These are phyloP conservation scores for Amanita pallidorosea DNA, from an alignment of 768 basidiomycete species.

Conservation along the genomic window DNA sequence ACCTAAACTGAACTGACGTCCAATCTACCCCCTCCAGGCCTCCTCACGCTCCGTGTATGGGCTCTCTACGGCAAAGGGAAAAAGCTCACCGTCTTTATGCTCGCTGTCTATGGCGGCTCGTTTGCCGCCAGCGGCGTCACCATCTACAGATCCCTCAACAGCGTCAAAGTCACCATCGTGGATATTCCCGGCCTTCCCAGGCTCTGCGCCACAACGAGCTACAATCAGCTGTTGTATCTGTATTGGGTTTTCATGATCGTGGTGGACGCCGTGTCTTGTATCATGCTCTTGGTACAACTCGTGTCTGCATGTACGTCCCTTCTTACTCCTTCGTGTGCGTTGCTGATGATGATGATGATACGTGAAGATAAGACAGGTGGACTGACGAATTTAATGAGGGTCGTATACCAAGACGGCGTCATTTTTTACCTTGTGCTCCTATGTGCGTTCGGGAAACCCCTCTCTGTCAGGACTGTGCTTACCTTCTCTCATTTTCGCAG, in stretches of 20 bases:
- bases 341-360: not conserved
- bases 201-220: not conserved
- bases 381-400: slow-evolving; percentile 3
- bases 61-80: not conserved
- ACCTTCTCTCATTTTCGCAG: not conserved
- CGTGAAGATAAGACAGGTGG: not conserved
- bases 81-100: not conserved
- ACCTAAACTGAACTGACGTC: not conserved
- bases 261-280: slow-evolving; percentile 1
- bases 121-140: not conserved
- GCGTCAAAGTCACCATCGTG: not conserved
- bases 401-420: slow-evolving; percentile 3
- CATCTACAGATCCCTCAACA: slow-evolving; percentile 2
- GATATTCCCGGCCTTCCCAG: not conserved
- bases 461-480: too few species aligned
- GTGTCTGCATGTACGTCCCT: not conserved
- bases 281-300: slow-evolving; percentile 1
- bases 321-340: not conserved
- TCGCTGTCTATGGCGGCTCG: not conserved
- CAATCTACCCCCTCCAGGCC: not conserved
- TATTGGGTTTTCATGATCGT: slow-evolving; percentile 7
- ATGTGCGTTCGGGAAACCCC: not conserved
- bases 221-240: slow-evolving; percentile 1
- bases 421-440: slow-evolving; percentile 5
- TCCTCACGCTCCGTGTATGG: slow-evolving; percentile 2